Conservation (phyloP, 1,139 yeast species). For the Kurtzmaniella quercitrusa region DNA sequence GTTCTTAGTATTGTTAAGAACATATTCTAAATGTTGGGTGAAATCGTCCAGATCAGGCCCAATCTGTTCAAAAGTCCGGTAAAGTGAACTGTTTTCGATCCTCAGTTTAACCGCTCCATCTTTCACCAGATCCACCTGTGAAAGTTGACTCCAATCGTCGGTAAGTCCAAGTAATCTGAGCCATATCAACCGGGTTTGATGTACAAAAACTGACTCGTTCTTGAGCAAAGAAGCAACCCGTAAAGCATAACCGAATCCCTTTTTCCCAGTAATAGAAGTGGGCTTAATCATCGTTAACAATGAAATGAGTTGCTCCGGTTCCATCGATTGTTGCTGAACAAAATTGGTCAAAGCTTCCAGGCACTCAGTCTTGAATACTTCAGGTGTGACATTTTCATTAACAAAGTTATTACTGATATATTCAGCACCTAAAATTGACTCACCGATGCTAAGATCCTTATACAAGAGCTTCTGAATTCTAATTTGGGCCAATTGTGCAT, state of each 20-base stretch:
- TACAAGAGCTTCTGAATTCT: conserved; percentile 46
- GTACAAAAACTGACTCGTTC: conserved; percentile 20
- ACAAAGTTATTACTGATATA: conserved; percentile 18
- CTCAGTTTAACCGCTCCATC: conserved; percentile 41
- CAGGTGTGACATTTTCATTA: conserved; percentile 15
- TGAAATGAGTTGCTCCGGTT: conserved; percentile 48
- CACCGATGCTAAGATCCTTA: conserved; percentile 21
- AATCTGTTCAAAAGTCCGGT: conserved; percentile 30
- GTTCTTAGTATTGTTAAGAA: conserved; percentile 3
- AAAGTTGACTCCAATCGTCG: conserved; percentile 51
- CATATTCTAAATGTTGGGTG: conserved; percentile 11
- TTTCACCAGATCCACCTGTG: conserved; percentile 36
- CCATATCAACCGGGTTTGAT: conserved; percentile 48
- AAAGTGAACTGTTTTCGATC: conserved; percentile 43
- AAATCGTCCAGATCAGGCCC: conserved; percentile 10
- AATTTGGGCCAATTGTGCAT: conserved; percentile 40
- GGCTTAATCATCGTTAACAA: conserved; percentile 52
- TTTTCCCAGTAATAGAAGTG: conserved; percentile 12
- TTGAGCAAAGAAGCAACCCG: conserved; percentile 26
- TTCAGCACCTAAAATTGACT: conserved; percentile 14
- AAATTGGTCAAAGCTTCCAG: conserved; percentile 33
- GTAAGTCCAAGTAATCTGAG: conserved; percentile 52
- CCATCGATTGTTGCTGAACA: conserved; percentile 35
- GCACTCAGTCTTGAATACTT: conserved; percentile 16
- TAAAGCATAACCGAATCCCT: conserved; percentile 34